Base-by-base conservation (phyloP, 129 eudicot genomes). In the Flaveria brownii region DNA sequence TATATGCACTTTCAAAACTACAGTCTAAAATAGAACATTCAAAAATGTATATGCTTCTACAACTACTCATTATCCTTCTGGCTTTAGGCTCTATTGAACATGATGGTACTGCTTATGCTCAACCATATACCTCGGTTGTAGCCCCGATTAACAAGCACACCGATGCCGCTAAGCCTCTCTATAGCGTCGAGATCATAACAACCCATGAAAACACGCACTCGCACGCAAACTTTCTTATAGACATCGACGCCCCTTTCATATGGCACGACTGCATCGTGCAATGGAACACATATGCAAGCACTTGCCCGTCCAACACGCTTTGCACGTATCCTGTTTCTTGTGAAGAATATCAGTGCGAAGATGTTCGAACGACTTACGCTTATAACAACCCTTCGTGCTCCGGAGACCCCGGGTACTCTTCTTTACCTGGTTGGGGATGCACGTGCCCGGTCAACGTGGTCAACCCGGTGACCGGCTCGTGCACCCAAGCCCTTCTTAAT, bases 301-400 rank as follows among this genome's bases (percentile, higher is more conserved):
- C 57, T 41, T 77, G 80, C 57, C 80, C 80, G 2, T 0, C 20
- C 42, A 63, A 78, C 72, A 39, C 62, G 13, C 61, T 46, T 15
- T 78, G 71, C 82, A 30, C n/a, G 17, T n/a, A 30, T 49, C 59
- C 78, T 11, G 82, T 84, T 5, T 61, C 70, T 22, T 87, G 92
- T 54, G 30, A 61, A 23, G 59, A 83, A 3, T 63, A 70, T 5
- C 73, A 72, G 6, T 87, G 91, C 46, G 10, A 42, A 0, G 77
- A 77, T 43, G 78, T 83, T 1, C 81, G 71, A 47, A 55, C 74
- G 2, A 30, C 78, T 14, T 83, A 76, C 26, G 30, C 66, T 1
- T 67, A 55, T 17, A 46, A 71, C 5, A 67, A 49, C 23, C 78
- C 88, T 9, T 23, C 62, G 81, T 43, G 55, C 74, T 10, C 78